Evolutionary conservation across 2,329 filamentous ascomycete species (phyloP), one percentile per base, ranked within the genome.

Genomic region (Apiospora arundinis): DNA sequence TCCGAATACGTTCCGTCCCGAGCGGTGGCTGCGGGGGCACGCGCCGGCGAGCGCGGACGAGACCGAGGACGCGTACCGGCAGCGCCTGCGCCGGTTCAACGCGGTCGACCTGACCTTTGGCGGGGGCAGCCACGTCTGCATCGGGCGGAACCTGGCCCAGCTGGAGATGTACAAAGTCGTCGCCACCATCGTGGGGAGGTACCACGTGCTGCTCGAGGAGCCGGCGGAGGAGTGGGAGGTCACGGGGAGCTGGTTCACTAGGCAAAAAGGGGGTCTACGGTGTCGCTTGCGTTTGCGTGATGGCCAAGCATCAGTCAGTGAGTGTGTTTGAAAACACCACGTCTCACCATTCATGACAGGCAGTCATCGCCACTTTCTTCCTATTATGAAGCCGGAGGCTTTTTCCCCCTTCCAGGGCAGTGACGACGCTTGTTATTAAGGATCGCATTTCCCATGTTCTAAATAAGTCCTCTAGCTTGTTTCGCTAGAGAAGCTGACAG

Each of bases 71-170:
- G 70, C 14, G 0, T 78, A 79, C 45, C 80, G 84, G 0, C 82
- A 81, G 32, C 82, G 86, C 73, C 80, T 88, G 11, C 83, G 81
- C 75, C 84, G 86, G 73, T 89, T 90, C 88, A 85, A 85, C 72
- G 82, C 82, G 1, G 37, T 49, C 4, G 68, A 70, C 46, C 65
- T 73, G 37, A 42, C 56, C 1, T 73, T 70, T 67, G 72, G 72
- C 28, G 72, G 48, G 21, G 72, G 70, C 16, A 73, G 69, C 68
- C 67, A 69, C 32, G 56, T 69, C 28, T 72, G 72, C 56, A 48
- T 69, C 21, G 72, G 72, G 16, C 60, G 66, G 12, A 80, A 77
- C 56, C 65, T 81, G 68, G 66, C 70, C 25, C 76, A 78, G 7
- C 70, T 76, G 16, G 69, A 72, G 4, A 71, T 72, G 0, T 81